Percentiles rank a stretch among this genome's conserved stretches.
Evolutionary conservation across 2,329 filamentous ascomycete genomes (phyloP).

Genomic region (Monosporascus sp.): DNA sequence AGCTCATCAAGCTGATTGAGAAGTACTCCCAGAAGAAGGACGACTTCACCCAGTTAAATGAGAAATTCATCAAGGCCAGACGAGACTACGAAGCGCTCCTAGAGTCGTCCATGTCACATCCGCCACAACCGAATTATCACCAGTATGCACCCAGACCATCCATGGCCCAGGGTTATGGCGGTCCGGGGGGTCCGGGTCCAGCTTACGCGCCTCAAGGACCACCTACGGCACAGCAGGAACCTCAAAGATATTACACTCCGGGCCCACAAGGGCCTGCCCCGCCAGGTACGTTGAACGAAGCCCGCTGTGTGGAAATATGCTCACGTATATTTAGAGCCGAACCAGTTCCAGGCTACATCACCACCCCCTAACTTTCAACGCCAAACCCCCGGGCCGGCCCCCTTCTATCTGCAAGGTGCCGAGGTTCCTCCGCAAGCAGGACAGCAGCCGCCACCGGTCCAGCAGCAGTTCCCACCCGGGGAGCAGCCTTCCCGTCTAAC

Average conservation of each 20-base stretch:
- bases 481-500: constrained; percentile 46
- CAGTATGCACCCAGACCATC: constrained; percentile 55
- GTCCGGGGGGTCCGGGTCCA: constrained; percentile 25
- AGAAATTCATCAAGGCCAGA: constrained; percentile 98
- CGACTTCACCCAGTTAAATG: constrained; percentile 96
- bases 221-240: constrained; percentile 47
- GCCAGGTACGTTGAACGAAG: constrained; percentile 31
- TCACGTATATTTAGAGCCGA: constrained; percentile 31
- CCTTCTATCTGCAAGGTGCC: constrained; percentile 61
- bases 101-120: constrained; percentile 93
- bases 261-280: constrained; percentile 38
- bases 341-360: constrained; percentile 41
- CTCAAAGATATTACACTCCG: constrained; percentile 65
- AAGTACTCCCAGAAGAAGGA: constrained; percentile 99
- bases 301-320: constrained; percentile 8
- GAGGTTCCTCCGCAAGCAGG: constrained; percentile 37
- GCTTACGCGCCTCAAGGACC: constrained; percentile 37
- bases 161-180: constrained; percentile 41
- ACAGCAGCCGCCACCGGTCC: constrained; percentile 24
- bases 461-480: constrained; percentile 47
- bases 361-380: constrained; percentile 52
- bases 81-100: constrained; percentile 95
- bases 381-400: constrained; percentile 46
- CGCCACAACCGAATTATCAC: constrained; percentile 73
- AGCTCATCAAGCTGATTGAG: constrained; percentile 95